Evolutionary conservation across 1,284 basidiomycete genomes (phyloP).

Genomic region (Coriolopsis trogii): DNA sequence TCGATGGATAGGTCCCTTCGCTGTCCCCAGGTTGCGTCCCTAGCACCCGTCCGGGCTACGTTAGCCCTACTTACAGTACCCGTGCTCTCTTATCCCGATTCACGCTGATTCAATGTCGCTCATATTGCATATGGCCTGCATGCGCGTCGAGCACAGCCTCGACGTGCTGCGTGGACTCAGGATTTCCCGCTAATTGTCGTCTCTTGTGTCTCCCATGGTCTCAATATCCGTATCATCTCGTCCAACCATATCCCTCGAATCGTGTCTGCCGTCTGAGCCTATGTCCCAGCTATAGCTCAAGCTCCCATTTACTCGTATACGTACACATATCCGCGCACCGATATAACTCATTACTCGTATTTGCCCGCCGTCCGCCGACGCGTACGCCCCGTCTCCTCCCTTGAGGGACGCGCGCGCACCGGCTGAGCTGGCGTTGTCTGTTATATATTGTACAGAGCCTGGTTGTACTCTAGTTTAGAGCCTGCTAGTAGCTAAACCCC

Average conservation of each 20-base stretch:
- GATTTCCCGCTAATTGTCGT: neutral
- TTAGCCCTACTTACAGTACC: neutral
- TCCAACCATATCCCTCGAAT: neutral
- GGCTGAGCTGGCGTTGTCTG: slow-evolving; percentile 1
- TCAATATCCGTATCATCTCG: neutral
- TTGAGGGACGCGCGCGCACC: no score
- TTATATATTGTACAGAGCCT: slow-evolving; percentile 4
- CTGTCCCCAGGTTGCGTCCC: neutral
- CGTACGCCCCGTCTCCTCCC: no score
- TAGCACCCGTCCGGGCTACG: no score
- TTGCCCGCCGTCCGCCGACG: neutral
- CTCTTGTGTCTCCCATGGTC: neutral
- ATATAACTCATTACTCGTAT: neutral
- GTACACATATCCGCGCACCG: neutral
- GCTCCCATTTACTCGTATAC: neutral
- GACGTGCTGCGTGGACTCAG: neutral
- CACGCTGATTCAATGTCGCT: neutral
- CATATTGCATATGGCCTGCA: neutral
- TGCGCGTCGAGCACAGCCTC: neutral
- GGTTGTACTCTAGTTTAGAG: no score
- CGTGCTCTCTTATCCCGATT: neutral
- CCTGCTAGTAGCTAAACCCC: no score
- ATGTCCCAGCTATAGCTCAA: neutral
- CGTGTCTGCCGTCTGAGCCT: neutral
- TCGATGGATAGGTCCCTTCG: neutral